Base-by-base conservation (phyloP, 2,329 filamentous ascomycete species). In the Diaporthe caulivora region DNA sequence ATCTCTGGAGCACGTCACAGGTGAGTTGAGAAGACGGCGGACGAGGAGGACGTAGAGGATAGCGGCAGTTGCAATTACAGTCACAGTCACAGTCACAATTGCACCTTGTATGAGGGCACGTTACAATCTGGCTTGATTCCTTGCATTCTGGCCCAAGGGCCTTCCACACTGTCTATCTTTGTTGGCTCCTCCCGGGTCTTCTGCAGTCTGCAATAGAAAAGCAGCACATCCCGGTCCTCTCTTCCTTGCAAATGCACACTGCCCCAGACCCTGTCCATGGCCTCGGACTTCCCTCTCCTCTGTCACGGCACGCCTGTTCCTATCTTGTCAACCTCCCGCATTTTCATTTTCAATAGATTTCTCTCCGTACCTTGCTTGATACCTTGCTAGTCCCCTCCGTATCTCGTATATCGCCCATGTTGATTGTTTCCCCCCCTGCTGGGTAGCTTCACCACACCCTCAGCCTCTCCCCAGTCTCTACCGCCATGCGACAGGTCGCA, bases 311-410 rank as follows among this genome's bases (percentile, higher is more conserved):
- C 34, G 34, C 34, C 34, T 51, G 5, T 49, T 53, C 47, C 29
- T 67, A 10, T 51, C 54, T 42, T 42, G 69, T 62, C 69, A 71
- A 62, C 69, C 69, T 62, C 55, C 29, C 55, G 24, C 44, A 54
- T 40, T 40, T 40, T 40, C 37, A 40, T 62, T 54, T 51, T 62
- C 62, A 51, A 51, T 37, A 51, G n/a, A 51, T 24, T 37, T 51
- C 62, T 51, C 62, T 37, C 62, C 44, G 44, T 65, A 51, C 62
- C 62, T 65, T 37, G 62, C 62, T 65, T 51, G 29, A 24, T 51
- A 58, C 68, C 67, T 70, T 58, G 53, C 55, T 60, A 40, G 68
- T 37, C 17, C 51, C 51, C 31, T 70, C 68, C 68, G 55, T 70
- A 70, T 29, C 58, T 53, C 69, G 68, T 71, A 71, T 71, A 37